Base-by-base conservation (phyloP, 108 stramenopile species). In the Skeletonema tropicum region DNA sequence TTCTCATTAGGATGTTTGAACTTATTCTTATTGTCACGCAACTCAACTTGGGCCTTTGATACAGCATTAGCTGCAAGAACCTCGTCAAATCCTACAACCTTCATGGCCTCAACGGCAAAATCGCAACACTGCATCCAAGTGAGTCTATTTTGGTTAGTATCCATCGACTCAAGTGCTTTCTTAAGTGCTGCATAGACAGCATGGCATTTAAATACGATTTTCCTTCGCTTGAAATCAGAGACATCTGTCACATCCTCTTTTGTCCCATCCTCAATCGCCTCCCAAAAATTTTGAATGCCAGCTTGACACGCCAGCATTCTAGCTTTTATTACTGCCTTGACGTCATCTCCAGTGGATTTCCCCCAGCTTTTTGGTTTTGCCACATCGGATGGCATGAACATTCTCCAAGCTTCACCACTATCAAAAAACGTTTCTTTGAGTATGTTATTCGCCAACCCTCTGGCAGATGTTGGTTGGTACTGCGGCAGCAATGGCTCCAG, bases 1-100 rank as follows among this genome's bases (percentile, higher is more conserved):
- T 66, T 60, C 17, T 66, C 19, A 30, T 55, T 39, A 57, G 39
- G 29, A 46, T 67, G 12, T 5, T 5, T 10, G 14, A 63, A 29
- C 32, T 26, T 29, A 41, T 71, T 29, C 5, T 70, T 60, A 31
- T 70, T 25, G 17, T 46, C 41, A 57, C 19, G n/a, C 17, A 49
- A 7, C 12, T 19, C 17, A 17, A n/a, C 3, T 3, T 49, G 48
- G 2, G 17, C 19, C n/a, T 1, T 49, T 19, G 1, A 19, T 17
- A 19, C 48, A 49, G 48, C 17, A 6, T n/a, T 1, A 19, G 48
- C 17, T 19, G 19, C 10, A 13, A n/a, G 0, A 6, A 1, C 3
- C 2, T 19, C 48, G 3, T n/a, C 48, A 49, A 49, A 49, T 4
- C 48, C 48, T 19, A 49, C 48, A n/a, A 6, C 48, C n/a, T 49